A percentile compares a stretch with the other conserved stretches of the same genome.
These are phyloP conservation scores for Alternaria solani DNA, from an alignment of 2,329 filamentous ascomycete genomes.

Conservation along the genomic window DNA sequence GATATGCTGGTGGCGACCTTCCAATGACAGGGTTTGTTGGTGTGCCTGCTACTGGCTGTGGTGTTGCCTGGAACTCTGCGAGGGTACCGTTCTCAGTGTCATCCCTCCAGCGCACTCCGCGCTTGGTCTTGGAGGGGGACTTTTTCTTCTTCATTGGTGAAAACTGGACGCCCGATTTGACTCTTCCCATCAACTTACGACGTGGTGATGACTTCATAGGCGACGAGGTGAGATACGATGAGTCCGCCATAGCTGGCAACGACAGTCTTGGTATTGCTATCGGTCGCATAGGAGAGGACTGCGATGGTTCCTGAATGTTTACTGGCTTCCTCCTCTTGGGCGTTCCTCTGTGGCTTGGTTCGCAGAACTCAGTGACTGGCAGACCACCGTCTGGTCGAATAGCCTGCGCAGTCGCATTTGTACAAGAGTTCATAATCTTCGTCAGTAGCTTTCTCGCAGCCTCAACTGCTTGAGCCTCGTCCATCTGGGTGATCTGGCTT, in stretches of 20 bases:
- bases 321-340: conserved; percentile 72
- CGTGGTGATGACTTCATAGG: conserved; percentile 83
- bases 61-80: conserved; percentile 91
- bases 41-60: conserved; percentile 70
- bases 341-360: conserved; percentile 75
- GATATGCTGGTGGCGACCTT: conserved; percentile 62
- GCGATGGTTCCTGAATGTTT: conserved; percentile 57
- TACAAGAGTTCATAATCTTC: conserved; percentile 79
- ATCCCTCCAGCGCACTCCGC: conserved; percentile 89
- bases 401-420: conserved; percentile 77
- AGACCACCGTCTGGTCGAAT: conserved; percentile 86
- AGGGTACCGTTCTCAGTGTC: conserved; percentile 86
- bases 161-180: conserved; percentile 77
- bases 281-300: conserved; percentile 58
- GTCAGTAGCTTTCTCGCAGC: conserved; percentile 80
- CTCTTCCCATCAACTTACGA: conserved; percentile 65
- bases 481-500: conserved; percentile 81
- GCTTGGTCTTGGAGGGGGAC: conserved; percentile 68
- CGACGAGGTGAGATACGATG: conserved; percentile 60
- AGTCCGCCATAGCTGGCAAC: conserved; percentile 41
- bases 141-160: conserved; percentile 85
- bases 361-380: conserved; percentile 69
- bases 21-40: conserved; percentile 65
- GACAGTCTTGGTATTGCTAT: conserved; percentile 20
- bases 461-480: conserved; percentile 80